phyloP scores from a whole-genome alignment of 139 green algal species.

The Astrephomene gubernaculifera region DNA sequence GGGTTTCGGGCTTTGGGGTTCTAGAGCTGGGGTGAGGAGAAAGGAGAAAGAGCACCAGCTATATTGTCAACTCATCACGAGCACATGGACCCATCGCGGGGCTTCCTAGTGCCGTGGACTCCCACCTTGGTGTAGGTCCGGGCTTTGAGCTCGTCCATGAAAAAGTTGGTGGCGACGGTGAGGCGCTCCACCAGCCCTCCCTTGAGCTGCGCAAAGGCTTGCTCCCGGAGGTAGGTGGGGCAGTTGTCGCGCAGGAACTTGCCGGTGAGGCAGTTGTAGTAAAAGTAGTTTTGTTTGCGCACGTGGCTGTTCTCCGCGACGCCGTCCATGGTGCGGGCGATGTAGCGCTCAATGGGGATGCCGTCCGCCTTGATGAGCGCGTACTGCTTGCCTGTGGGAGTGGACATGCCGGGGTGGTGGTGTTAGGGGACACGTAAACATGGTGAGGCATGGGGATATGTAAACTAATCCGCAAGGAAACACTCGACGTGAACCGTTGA shows the following conservation, averaged over 20 bases:
- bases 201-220: constrained; percentile 87
- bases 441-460: too few relatives aligned
- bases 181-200: constrained; percentile 77
- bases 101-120: too few relatives aligned
- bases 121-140: constrained; percentile 92
- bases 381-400: constrained; percentile 89
- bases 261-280: constrained; percentile 96
- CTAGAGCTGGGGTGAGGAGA: too few relatives aligned
- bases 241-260: constrained; percentile 95
- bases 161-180: constrained; percentile 86
- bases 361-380: constrained; percentile 90
- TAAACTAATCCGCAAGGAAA: too few relatives aligned
- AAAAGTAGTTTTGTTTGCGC: constrained; percentile 96
- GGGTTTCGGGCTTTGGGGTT: too few relatives aligned
- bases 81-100: too few relatives aligned
- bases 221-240: constrained; percentile 89
- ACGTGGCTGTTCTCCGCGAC: constrained; percentile 70
- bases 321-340: constrained; percentile 89
- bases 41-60: too few relatives aligned
- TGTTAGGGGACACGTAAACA: too few relatives aligned
- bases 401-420: too few relatives aligned
- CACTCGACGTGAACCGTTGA: too few relatives aligned
- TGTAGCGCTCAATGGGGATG: constrained; percentile 90
- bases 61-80: too few relatives aligned
- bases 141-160: constrained; percentile 88